phyloP scores from a whole-genome alignment of 2,329 filamentous ascomycete species.

The Ciborinia camelliae region DNA sequence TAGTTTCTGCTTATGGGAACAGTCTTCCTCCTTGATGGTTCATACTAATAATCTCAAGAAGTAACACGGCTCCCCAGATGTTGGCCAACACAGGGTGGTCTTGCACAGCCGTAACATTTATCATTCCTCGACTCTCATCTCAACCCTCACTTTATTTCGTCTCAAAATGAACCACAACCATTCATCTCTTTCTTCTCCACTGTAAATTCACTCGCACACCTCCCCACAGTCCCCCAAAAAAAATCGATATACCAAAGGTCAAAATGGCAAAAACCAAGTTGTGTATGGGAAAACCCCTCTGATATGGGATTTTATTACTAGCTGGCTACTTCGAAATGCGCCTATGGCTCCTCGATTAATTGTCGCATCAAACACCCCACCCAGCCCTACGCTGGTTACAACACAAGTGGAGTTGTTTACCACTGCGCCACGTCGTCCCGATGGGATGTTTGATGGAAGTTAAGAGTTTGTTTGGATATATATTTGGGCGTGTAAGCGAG shows the following conservation, averaged over 20 bases:
- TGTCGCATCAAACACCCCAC: not conserved
- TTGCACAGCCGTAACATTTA: not conserved
- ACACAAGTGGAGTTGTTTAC: not conserved
- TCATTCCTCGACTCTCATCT: not conserved
- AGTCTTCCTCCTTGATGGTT: not conserved
- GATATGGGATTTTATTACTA: not conserved
- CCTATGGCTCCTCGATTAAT: not conserved
- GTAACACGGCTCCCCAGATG: not conserved
- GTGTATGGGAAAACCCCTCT: not conserved
- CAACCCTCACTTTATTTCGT: not conserved
- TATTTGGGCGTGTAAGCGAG: not conserved
- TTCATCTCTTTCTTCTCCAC: not conserved
- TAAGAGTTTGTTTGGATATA: not conserved
- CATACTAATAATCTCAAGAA: not conserved
- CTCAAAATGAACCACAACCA: not conserved
- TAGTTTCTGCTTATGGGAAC: not conserved
- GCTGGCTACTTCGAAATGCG: not conserved
- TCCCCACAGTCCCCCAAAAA: too few species aligned
- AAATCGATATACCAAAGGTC: too few species aligned
- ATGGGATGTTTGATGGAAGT: not conserved
- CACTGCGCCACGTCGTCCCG: not conserved
- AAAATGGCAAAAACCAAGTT: not conserved
- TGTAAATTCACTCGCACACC: not conserved
- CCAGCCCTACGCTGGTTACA: not conserved
- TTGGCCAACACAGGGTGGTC: not conserved